Evolutionary conservation across 2,329 filamentous ascomycete genomes (phyloP).

Genomic region (Dichotomopilus funicola): DNA sequence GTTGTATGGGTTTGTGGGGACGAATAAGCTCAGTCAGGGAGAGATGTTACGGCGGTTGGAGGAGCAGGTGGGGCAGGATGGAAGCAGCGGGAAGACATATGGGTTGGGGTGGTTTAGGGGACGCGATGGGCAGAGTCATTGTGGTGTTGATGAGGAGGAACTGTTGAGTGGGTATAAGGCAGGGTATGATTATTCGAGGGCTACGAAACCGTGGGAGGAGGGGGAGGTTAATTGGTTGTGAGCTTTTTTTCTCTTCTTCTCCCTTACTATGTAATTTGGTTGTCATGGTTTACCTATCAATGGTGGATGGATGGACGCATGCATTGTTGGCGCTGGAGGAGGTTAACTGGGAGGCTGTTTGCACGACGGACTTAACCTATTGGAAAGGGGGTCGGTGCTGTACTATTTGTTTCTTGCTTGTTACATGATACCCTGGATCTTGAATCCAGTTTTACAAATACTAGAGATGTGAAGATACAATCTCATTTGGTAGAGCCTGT

Average conservation of each 20-base stretch:
- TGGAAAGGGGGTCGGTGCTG: too few relatives aligned
- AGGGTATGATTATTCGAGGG: conserved; percentile 45
- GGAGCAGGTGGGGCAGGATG: conserved; percentile 22
- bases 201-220: conserved; percentile 46
- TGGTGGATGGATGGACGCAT: background rate
- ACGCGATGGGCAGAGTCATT: conserved; percentile 65
- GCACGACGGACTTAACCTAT: too few relatives aligned
- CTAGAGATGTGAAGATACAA: too few relatives aligned
- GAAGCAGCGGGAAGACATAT: conserved; percentile 53
- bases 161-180: conserved; percentile 60
- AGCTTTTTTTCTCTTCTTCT: background rate
- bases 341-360: too few relatives aligned
- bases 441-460: background rate
- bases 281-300: background rate
- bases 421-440: background rate
- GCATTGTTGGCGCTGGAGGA: background rate
- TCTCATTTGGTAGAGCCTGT: too few relatives aligned
- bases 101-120: conserved; percentile 72
- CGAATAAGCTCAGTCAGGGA: conserved; percentile 53
- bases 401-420: too few relatives aligned
- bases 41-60: conserved; percentile 58
- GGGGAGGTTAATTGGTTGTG: conserved; percentile 33
- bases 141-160: conserved; percentile 72
- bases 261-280: background rate
- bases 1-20: conserved; percentile 68